Evolutionary conservation across 106 monocot genomes (phyloP).

Genomic region (Dioscorea zingiberensis): DNA sequence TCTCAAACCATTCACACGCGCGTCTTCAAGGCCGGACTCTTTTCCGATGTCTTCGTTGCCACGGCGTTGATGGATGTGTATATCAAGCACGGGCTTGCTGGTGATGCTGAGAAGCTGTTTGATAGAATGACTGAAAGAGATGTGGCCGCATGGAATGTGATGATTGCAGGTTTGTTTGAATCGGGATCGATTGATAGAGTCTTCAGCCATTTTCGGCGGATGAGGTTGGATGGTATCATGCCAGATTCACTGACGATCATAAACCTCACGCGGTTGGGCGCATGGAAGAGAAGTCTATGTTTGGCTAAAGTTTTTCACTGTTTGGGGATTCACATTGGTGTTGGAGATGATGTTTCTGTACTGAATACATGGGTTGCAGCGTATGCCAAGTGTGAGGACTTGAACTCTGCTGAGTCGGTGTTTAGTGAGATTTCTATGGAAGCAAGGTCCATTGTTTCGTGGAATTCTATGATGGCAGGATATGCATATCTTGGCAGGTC

Average conservation of each 20-base stretch:
- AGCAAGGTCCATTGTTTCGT: conserved; percentile 26
- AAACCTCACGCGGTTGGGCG: conserved; percentile 16
- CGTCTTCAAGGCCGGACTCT: conserved; percentile 30
- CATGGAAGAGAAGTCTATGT: neutral
- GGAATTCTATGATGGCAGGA: conserved; percentile 38
- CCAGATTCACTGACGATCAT: conserved; percentile 28
- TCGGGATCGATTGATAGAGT: conserved; percentile 8
- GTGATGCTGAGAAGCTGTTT: conserved; percentile 12
- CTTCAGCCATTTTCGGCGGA: conserved; percentile 14
- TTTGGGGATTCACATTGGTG: conserved; percentile 20
- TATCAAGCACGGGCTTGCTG: conserved; percentile 6
- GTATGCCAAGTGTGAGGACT: conserved; percentile 33
- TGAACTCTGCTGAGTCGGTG: conserved; percentile 17
- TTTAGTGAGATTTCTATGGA: conserved; percentile 15
- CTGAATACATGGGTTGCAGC: conserved; percentile 29
- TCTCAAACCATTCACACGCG: conserved; percentile 7
- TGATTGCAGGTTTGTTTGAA: conserved; percentile 19
- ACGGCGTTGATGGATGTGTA: conserved; percentile 24
- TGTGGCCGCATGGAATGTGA: conserved; percentile 23
- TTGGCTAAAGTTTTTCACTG: conserved; percentile 18
- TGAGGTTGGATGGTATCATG: conserved; percentile 11
- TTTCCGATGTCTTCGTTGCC: conserved; percentile 24
- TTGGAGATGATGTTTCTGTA: conserved; percentile 14
- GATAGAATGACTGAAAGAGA: conserved; percentile 29
- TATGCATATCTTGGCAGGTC: conserved; percentile 12